Evolutionary conservation across 1,284 basidiomycete genomes (phyloP), one percentile per base, ranked within the genome.

Genomic region (Ceratobasidium sp.): DNA sequence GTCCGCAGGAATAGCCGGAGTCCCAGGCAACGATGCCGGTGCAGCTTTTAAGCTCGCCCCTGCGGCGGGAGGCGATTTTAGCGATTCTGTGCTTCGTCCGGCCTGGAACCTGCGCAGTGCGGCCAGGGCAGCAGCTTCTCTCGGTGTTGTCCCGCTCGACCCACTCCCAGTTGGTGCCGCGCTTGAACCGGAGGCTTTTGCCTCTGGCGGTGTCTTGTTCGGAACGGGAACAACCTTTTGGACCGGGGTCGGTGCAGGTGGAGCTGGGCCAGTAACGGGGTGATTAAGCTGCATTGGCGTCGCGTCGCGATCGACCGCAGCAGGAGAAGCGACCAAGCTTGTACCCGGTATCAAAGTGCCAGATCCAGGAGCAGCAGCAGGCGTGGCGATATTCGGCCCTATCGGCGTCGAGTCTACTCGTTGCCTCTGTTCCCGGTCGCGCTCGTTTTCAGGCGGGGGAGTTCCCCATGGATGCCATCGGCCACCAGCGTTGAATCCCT

Each of bases 141-240:
- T 81, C 61, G 83, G 81, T 59, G 81, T 64, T 17, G 56, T 40
- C 9, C 62, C 38, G 65, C 33, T 38, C 77, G 62, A 78, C 26
- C 44, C 78, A n/a, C 33, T 61, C 66, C 38, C 75, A 33, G 42
- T 26, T 17, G 42, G 73, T 13, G 87, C 87, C 12, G 87, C 87
- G 67, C 83, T 83, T n/a, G n/a, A n/a, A n/a, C n/a, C n/a, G n/a
- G n/a, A n/a, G 61, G 87, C 87, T 52, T 88, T 88, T 3, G 86
- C 88, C 80, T 87, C 88, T 71, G 86, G 81, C 40, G 88, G 83
- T 3, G 82, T 83, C 66, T 46, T 81, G 70, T 78, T 73, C 71
- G 59, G 69, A 57, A 78, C 75, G 56, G 77, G 80, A 65, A 66
- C 44, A 71, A 38, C 40, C 44, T 77, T 57, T 48, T 71, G 23